Evolutionary conservation across 148 eudicot genomes (phyloP).

Genomic region (Nepenthes gracilis): DNA sequence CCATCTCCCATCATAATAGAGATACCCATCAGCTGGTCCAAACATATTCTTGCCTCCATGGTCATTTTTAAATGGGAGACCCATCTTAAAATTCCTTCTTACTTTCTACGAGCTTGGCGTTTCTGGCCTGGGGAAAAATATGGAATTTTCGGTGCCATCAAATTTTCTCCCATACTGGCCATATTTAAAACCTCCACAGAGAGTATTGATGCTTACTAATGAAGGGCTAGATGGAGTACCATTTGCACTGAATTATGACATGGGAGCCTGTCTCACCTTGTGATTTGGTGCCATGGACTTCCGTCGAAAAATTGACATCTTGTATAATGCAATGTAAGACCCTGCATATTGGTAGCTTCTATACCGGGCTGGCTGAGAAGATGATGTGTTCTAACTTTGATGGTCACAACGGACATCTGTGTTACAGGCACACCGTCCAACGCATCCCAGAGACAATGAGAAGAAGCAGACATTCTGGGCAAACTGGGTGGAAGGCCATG

Average conservation of each 20-base stretch:
- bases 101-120: slow-evolving; percentile 48
- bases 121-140: slow-evolving; percentile 29
- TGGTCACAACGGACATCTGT: slow-evolving; percentile 84
- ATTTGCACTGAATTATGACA: slow-evolving; percentile 73
- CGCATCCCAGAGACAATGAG: slow-evolving; percentile 64
- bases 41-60: slow-evolving; percentile 84
- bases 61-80: slow-evolving; percentile 50
- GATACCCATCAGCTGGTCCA: slow-evolving; percentile 67
- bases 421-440: slow-evolving; percentile 88
- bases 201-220: slow-evolving; percentile 30
- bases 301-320: no score
- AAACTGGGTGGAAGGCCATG: slow-evolving; percentile 84
- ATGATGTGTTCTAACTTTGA: slow-evolving; percentile 33
- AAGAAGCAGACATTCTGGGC: slow-evolving; percentile 76
- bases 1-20: slow-evolving; percentile 92
- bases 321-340: no score
- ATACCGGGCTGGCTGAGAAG: slow-evolving; percentile 44
- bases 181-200: no score
- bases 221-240: slow-evolving; percentile 56
- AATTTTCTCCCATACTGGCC: no score
- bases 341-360: no score
- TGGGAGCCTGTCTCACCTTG: slow-evolving; percentile 22
- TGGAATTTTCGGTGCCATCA: not conserved
- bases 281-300: no score
- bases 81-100: slow-evolving; percentile 76